Percentiles rank a stretch among this genome's conserved stretches.
phyloP scores from a whole-genome alignment of 2,329 filamentous ascomycete species.

The Thielaviopsis populi region DNA sequence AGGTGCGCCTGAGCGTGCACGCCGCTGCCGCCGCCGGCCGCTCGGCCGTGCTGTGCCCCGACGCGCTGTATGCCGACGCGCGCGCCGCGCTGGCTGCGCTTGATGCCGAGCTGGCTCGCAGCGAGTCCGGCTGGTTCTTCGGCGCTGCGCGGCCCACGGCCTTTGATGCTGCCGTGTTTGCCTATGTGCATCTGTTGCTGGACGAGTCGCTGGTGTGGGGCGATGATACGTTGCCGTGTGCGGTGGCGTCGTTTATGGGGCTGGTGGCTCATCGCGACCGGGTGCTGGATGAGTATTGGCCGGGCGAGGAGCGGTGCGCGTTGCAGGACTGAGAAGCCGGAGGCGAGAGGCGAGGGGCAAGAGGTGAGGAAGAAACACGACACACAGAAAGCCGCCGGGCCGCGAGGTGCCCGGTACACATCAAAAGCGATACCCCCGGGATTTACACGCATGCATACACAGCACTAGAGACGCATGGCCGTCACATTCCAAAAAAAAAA shows the following conservation, averaged over 20 bases:
- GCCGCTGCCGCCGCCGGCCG: conserved; percentile 48
- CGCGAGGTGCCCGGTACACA: not conserved
- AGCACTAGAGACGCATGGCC: not conserved
- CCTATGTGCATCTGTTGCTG: conserved; percentile 71
- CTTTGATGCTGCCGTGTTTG: conserved; percentile 81
- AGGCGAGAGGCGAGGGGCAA: not conserved
- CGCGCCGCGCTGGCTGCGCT: conserved; percentile 33
- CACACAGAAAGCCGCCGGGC: not conserved
- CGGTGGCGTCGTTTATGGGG: conserved; percentile 42
- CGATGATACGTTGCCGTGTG: conserved; percentile 42
- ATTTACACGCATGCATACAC: not conserved
- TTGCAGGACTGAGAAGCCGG: not conserved
- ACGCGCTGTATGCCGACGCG: conserved; percentile 30
- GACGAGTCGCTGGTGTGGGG: conserved; percentile 49
- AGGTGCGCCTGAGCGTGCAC: conserved; percentile 35
- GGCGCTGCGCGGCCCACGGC: conserved; percentile 42
- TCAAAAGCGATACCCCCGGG: not conserved
- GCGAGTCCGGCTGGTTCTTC: conserved; percentile 35
- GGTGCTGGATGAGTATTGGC: conserved; percentile 22
- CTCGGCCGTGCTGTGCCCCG: conserved; percentile 24
- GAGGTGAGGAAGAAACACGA: not conserved
- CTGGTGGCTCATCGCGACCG: conserved; percentile 37
- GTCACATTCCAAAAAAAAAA: not conserved
- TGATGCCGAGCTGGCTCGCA: conserved; percentile 26
- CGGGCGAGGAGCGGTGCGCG: not conserved